Evolutionary conservation across 1,139 yeast species (phyloP), one percentile per base, ranked within the genome.

Genomic region (Yamadazyma buinensis): DNA sequence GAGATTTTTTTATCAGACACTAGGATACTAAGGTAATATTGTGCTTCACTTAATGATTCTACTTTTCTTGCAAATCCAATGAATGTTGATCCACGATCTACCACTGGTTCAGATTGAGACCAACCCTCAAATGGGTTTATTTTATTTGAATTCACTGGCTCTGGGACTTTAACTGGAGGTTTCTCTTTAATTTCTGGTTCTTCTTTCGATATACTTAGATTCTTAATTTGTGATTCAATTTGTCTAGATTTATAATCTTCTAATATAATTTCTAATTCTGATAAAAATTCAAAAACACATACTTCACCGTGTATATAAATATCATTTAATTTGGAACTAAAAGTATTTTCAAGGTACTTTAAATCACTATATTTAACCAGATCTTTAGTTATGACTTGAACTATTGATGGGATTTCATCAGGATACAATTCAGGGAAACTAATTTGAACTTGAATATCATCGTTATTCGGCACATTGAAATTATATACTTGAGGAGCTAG

Each of bases 41-140:
- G 56, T 1, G 92, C 95, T 39, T 90, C 87, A 10, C 75, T 77
- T 10, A 80, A 80, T 0, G 83, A 70, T 12, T 64, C 52, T 0
- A 80, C 94, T 28, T 55, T 59, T 29, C 78, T 65, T 0, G 90
- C 87, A 54, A 79, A 82, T 0, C 84, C 97, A 33, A 88, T 72
- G 47, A 92, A 92, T 1, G 87, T 81, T 0, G 97, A 87, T 15
- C 85, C 88, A 37, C 97, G 64, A 55, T 92, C 98, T 1, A 71
- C 60, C 2, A 90, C 71, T 0, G 95, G 84, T 1, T 84, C 94
- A 1, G 95, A 82, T 11, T 71, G 69, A 0, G 61, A 51, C 98
- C 98, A 92, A 1, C 82, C 84, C 27, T 64, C 72, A 8, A 82
- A 57, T 0, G 77, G 75, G 43, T 81, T 73, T 5, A 17, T 7